Evolutionary conservation across 495 filamentous ascomycete species (phyloP), one percentile per base, ranked within the genome.

Genomic region (Corynascus novoguineensis): DNA sequence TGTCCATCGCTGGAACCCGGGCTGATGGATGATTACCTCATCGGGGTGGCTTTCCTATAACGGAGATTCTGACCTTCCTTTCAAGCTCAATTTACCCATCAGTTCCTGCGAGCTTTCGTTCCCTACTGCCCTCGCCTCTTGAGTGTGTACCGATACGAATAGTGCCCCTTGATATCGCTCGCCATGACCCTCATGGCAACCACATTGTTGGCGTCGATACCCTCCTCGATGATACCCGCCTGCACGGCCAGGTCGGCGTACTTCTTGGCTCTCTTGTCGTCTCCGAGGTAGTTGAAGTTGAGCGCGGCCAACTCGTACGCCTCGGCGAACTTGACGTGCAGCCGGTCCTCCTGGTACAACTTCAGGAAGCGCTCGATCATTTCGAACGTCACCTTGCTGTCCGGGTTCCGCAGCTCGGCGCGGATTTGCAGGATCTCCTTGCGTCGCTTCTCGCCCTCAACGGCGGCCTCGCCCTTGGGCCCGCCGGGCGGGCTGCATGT

Each of bases 251-350:
- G 28, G 7, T 62, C 53, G 15, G 66, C 68, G 40, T 66, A 64
- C 56, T 63, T 62, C 40, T 60, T 58, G 0, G 68, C 66, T 50
- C 55, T 45, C 42, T 55, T 61, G 17, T 61, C 60, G 5, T 66
- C 49, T 7, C 68, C 68, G 0, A 69, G 35, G 15, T 67, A 64
- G n/a, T 73, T 73, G 50, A 72, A 74, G 51, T 74, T 74, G n/a
- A 67, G 42, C 44, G 71, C 71, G 8, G 70, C 71, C 34, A 71
- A 44, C 57, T 69, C 67, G 50, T 73, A 73, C 7, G 66, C 61
- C 31, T 69, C 69, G 5, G 64, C 56, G n/a, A 71, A 35, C 42
- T 57, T 59, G 2, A 45, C 51, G 0, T 71, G 53, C 40, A 74
- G 53, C 45, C 53, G 34, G 50, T 74, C 71, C 48, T 64, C 24